Percentiles rank a stretch among this genome's conserved stretches.
These are phyloP conservation scores for Cladophialophora yegresii DNA, from an alignment of 2,329 filamentous ascomycete genomes.

Conservation along the genomic window DNA sequence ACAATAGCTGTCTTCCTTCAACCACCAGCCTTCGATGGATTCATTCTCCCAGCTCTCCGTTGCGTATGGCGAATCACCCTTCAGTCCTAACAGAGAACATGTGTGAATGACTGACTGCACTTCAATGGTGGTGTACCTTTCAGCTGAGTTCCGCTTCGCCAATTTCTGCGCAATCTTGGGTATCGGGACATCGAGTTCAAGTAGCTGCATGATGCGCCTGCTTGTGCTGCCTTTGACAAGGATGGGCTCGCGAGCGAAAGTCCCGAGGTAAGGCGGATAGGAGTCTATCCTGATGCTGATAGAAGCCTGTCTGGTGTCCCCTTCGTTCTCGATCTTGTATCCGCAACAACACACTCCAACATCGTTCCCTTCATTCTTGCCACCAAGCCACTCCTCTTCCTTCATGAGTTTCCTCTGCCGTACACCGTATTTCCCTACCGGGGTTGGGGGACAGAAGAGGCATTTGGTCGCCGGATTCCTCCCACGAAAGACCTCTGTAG, in stretches of 20 bases:
- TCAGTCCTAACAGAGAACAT: slow-evolving; percentile 11
- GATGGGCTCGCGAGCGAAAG: neutral
- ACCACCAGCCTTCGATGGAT: slow-evolving; percentile 26
- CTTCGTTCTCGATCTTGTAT: slow-evolving; percentile 1
- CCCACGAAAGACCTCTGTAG: neutral
- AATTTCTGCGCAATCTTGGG: slow-evolving; percentile 8
- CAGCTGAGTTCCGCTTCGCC: neutral
- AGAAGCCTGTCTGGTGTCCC: neutral
- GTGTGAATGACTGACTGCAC: slow-evolving; percentile 13
- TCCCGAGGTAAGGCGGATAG: slow-evolving; percentile 21
- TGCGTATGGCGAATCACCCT: slow-evolving; percentile 14
- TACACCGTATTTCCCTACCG: neutral
- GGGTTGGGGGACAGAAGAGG: neutral
- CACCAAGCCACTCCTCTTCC: neutral
- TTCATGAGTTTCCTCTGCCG: neutral
- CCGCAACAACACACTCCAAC: neutral
- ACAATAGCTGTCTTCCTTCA: slow-evolving; percentile 25
- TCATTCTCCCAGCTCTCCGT: slow-evolving; percentile 22
- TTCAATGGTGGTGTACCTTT: slow-evolving; percentile 10
- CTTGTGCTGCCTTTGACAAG: slow-evolving; percentile 26
- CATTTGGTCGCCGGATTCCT: neutral
- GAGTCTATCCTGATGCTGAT: neutral
- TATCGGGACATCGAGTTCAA: slow-evolving; percentile 1
- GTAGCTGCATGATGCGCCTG: slow-evolving; percentile 19
- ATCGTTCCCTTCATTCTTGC: neutral